Evolutionary conservation across 768 basidiomycete species (phyloP), one percentile per base, ranked within the genome.

Genomic region (Tubosaeta sp.): DNA sequence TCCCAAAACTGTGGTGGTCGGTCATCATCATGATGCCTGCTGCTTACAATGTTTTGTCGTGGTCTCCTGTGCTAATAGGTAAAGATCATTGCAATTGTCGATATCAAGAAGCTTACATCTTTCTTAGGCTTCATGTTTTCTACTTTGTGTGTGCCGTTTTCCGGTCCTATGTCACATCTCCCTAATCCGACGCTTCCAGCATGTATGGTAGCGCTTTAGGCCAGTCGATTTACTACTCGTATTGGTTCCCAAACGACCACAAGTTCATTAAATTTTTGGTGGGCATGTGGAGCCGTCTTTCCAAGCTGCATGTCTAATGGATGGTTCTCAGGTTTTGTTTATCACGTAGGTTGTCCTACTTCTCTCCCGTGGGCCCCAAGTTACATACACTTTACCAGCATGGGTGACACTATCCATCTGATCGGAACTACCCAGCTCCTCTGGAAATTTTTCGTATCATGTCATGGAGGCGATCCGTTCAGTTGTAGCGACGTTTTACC

Each of bases 161-260:
- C 16, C 5, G 17, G 3, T 39, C n/a, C 17, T 8, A 8, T 29
- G 13, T 3, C 22, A 22, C 26, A 2, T 19, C 9, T 44, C 22
- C 19, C 11, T 6, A 19, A 22, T 10, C 29, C 27, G 19, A 38
- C 13, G 6, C n/a, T 49, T 43, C 13, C 25, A 57, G 56, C 19
- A 50, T 57, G 52, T 57, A 57, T 26, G 56, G 56, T 29, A 44
- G 10, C 12, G 26, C 56, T 8, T 12, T 57, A 10, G 52, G 52
- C 17, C 56, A 54, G 45, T 50, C 52, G 17, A 39, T 57, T 25
- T 57, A 31, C 42, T 57, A 57, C 32, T 33, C 8, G 6, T 25
- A 39, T 19, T 57, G 22, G 35, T 57, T 57, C 31, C 52, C 56
- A 8, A 31, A 54, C 8, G 56, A 57, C n/a, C 9, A 35, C 9